A percentile compares a stretch with the other conserved stretches of the same genome.
These are phyloP conservation scores for Ceriops zippeliana DNA, from an alignment of 345 rosid genomes.

Conservation along the genomic window DNA sequence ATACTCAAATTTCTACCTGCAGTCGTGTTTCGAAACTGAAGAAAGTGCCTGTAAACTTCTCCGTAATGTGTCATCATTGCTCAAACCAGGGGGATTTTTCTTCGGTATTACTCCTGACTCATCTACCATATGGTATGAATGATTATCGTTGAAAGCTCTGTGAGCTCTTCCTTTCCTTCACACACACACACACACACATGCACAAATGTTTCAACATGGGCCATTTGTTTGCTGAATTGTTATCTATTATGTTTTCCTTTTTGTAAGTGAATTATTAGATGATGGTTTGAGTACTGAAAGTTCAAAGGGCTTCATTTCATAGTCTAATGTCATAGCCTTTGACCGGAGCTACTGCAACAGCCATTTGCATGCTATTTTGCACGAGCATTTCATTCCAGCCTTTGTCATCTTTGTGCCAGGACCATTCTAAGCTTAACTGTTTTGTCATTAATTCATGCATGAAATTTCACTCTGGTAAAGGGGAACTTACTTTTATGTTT, in stretches of 20 bases:
- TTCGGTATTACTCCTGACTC: constrained; percentile 96
- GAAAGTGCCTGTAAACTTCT: constrained; percentile 87
- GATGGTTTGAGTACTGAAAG: not conserved
- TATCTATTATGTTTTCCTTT: not conserved
- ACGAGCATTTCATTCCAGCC: not conserved
- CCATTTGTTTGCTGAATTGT: no score
- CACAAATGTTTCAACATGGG: not conserved
- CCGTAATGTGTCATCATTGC: constrained; percentile 71
- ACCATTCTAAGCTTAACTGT: not conserved
- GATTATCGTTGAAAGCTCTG: constrained; percentile 8
- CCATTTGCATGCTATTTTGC: not conserved
- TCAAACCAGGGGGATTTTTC: constrained; percentile 95
- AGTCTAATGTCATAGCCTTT: not conserved
- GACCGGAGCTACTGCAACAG: no score
- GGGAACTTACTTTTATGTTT: not conserved
- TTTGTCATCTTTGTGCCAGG: not conserved
- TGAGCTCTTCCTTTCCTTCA: not conserved
- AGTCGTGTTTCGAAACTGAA: constrained; percentile 90
- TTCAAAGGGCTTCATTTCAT: not conserved
- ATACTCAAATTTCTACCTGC: constrained; percentile 18
- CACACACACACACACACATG: not conserved
- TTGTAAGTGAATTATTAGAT: not conserved
- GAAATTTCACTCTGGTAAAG: constrained; percentile 2
- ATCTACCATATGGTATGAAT: constrained; percentile 94
- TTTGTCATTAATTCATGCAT: not conserved